Base-by-base conservation (phyloP, 73 alveolate genomes). In the Paramecium primaurelia region DNA sequence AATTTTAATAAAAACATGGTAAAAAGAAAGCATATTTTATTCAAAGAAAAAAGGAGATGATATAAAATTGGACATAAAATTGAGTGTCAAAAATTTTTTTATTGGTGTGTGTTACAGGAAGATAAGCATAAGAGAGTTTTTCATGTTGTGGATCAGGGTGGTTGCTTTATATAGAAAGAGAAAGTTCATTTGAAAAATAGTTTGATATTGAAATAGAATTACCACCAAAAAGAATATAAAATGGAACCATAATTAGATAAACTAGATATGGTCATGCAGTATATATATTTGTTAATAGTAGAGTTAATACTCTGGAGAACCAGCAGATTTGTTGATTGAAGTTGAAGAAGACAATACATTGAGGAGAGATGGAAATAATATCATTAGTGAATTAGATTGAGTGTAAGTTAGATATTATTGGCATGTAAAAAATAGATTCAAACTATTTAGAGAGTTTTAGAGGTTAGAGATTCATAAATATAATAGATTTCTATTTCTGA, bases 61-160 rank as follows among this genome's bases (percentile, higher is more conserved):
- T 44, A 77, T 77, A 1, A 42, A 14, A 40, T 44, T 77, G 12
- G 51, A 42, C 7, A 44, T 77, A 2, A 40, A 37, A 25, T 44
- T 77, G n/a, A 40, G 73, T 12, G 44, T 77, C 45, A 42, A 12
- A 47, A 75, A 77, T 20, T 18, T 75, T 4, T 28, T 77, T 4
- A 42, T 77, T 77, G 90, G 90, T 9, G 54, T 42, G 44, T 14
- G 47, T 32, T 20, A 0, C 71, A 18, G 58, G 32, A n/a, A 20
- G 10, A 32, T 26, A 28, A 45, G 49, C 51, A 10, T 26, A 44
- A 22, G 25, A 80, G 6, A 8, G 77, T 20, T 80, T 16, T 80
- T 45, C 91, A 45, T 80, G 77, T 80, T 69, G 91, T n/a, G 91
- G 91, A 11, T 32, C 58, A 32, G 91, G 91, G 11, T 80, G 77